Conservation (phyloP, 1,139 yeast genomes). For the Candida pseudoviswanathii region DNA sequence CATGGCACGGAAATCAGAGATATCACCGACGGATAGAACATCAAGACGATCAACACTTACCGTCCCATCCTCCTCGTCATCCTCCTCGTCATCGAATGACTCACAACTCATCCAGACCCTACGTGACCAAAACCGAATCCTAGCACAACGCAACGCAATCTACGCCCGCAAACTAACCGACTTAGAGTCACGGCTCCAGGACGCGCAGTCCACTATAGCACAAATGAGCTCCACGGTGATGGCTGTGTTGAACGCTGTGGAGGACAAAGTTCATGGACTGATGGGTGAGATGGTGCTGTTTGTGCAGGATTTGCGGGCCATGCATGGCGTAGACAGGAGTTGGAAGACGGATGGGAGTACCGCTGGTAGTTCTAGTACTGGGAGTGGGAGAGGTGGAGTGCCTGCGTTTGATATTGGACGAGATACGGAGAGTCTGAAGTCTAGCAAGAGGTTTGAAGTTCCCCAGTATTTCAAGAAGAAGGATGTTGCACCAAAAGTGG, state of each 20-base stretch:
- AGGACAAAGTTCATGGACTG: conserved; percentile 35
- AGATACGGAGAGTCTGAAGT: neutral
- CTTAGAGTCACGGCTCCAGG: conserved; percentile 51
- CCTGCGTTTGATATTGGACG: conserved; percentile 3
- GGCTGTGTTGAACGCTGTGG: conserved; percentile 7
- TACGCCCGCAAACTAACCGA: conserved; percentile 51
- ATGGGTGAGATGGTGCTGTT: conserved; percentile 43
- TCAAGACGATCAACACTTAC: conserved; percentile 2
- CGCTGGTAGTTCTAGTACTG: neutral
- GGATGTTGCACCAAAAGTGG: no score
- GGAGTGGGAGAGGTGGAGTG: neutral
- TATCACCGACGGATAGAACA: neutral
- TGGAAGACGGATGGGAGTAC: conserved; percentile 20
- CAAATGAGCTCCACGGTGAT: no score
- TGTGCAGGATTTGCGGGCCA: conserved; percentile 14
- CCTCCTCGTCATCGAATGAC: conserved; percentile 3
- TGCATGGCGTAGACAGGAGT: conserved; percentile 22
- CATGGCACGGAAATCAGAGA: conserved; percentile 8
- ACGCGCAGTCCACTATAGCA: conserved; percentile 26
- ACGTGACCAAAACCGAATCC: conserved; percentile 47
- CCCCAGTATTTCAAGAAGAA: conserved; percentile 10
- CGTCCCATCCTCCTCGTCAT: neutral
- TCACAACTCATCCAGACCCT: conserved; percentile 2
- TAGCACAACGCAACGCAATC: conserved; percentile 58
- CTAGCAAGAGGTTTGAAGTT: neutral